phyloP scores from a whole-genome alignment of 148 eudicot species.

The Chenopodium quinoa region DNA sequence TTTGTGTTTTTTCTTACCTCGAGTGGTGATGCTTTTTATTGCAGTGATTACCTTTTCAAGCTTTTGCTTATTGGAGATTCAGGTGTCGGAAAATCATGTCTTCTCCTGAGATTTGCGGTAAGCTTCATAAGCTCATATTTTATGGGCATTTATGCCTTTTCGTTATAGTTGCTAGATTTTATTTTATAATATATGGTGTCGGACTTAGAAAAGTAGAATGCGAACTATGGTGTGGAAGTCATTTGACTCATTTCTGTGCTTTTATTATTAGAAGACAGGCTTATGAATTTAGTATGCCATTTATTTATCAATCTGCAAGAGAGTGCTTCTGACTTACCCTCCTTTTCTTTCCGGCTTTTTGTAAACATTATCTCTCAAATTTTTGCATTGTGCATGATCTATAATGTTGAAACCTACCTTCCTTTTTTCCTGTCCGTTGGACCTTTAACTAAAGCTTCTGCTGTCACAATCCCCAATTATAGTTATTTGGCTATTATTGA shows the following conservation, averaged over 20 bases:
- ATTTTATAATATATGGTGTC: not conserved
- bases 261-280: not conserved
- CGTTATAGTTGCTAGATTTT: not conserved
- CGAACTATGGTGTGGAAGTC: not conserved
- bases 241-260: not conserved
- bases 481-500: not conserved
- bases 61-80: conserved; percentile 44
- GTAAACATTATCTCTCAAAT: not conserved
- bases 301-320: not conserved
- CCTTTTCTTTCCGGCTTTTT: not conserved
- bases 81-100: conserved; percentile 42
- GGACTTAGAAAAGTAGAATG: not conserved
- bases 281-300: not conserved
- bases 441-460: too few species aligned
- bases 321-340: not conserved
- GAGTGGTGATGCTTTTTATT: conserved; percentile 13
- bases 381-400: not conserved
- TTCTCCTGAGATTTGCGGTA: conserved; percentile 41
- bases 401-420: not conserved
- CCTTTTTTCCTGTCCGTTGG: not conserved
- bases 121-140: not conserved
- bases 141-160: not conserved
- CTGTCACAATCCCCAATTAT: too few species aligned
- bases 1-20: not conserved
- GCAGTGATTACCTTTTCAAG: conserved; percentile 43